Evolutionary conservation across 257 asterid species (phyloP).

Genomic region (Petunia secreta): DNA sequence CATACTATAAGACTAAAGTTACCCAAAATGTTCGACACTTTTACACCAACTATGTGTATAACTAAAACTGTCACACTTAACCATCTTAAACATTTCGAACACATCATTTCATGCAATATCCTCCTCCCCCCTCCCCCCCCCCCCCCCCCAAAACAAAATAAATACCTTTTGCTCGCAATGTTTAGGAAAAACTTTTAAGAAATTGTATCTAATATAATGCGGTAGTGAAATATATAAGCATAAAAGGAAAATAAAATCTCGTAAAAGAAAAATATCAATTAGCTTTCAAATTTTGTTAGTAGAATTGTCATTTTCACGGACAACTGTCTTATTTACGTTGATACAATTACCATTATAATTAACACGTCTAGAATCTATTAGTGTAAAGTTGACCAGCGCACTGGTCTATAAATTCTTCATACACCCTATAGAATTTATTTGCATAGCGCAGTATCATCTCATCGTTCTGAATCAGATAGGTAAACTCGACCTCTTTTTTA

Average conservation of each 20-base stretch:
- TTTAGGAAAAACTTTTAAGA: not conserved
- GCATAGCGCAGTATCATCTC: not conserved
- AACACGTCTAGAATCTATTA: not conserved
- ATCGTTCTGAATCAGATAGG: not conserved
- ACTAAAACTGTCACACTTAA: not conserved
- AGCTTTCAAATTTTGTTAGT: not conserved
- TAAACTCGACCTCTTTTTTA: not conserved
- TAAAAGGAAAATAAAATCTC: not conserved
- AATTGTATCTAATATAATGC: not conserved
- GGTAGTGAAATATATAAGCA: not conserved
- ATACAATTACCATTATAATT: not conserved
- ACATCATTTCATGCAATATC: not conserved
- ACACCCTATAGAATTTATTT: not conserved
- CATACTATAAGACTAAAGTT: too few relatives aligned
- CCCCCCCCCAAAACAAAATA: not conserved
- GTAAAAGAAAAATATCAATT: not conserved
- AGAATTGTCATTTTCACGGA: not conserved
- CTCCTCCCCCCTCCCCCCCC: not conserved
- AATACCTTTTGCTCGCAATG: not conserved
- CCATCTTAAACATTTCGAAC: not conserved
- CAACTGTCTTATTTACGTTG: too few relatives aligned
- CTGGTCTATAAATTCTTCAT: not conserved
- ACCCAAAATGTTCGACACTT: too few relatives aligned
- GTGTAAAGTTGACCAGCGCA: not conserved
- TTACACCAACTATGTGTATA: too few relatives aligned